Evolutionary conservation across 2,329 filamentous ascomycete genomes (phyloP).

Genomic region (Phialophora expanda): DNA sequence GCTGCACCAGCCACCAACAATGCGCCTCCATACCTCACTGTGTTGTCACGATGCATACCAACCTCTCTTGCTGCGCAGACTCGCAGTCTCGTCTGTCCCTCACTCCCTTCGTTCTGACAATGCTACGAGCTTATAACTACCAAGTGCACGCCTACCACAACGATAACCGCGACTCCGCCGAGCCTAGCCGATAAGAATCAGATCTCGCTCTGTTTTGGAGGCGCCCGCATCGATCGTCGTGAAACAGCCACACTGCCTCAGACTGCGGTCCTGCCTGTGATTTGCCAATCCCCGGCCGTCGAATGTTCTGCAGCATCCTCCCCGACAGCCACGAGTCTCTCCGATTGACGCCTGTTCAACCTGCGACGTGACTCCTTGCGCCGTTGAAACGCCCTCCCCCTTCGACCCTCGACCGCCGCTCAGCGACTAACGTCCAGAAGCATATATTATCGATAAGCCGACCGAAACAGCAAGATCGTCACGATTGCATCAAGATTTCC

Average conservation of each 20-base stretch:
- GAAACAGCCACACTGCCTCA: slow-evolving; percentile 33
- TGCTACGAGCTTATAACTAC: slow-evolving; percentile 15
- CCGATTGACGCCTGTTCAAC: slow-evolving; percentile 12
- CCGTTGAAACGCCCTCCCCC: slow-evolving; percentile 21
- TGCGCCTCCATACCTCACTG: background rate
- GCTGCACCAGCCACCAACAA: background rate
- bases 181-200: slow-evolving; percentile 13
- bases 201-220: slow-evolving; percentile 6
- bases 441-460: slow-evolving; percentile 6
- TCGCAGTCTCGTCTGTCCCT: slow-evolving; percentile 3
- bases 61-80: background rate
- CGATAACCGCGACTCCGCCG: slow-evolving; percentile 13
- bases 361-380: slow-evolving; percentile 23
- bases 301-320: slow-evolving; percentile 9
- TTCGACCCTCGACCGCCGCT: slow-evolving; percentile 12
- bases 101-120: slow-evolving; percentile 9
- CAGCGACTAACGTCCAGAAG: slow-evolving; percentile 6
- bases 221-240: slow-evolving; percentile 17
- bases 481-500: slow-evolving; percentile 25
- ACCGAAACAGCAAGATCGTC: slow-evolving; percentile 16
- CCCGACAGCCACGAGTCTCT: slow-evolving; percentile 12
- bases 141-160: background rate
- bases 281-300: slow-evolving; percentile 16
- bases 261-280: slow-evolving; percentile 15
- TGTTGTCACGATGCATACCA: background rate